Conservation (phyloP, 2,329 filamentous ascomycete genomes). For the Fusarium oligoseptatum region DNA sequence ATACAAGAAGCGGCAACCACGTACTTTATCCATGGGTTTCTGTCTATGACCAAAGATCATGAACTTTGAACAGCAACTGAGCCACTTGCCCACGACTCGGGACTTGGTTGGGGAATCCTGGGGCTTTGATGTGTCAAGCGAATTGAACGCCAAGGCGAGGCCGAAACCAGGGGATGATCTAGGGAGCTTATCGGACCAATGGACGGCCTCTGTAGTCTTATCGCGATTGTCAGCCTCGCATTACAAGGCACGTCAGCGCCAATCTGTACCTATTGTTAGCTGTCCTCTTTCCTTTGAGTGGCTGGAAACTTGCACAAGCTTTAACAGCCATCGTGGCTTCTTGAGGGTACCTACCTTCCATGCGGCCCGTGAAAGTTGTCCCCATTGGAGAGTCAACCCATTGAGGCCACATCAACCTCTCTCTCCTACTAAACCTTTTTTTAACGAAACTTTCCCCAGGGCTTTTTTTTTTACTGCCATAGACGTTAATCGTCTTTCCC, state of each 20-base stretch:
- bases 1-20: not conserved
- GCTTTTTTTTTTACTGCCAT: slow-evolving; percentile 23
- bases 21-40: slow-evolving; percentile 11
- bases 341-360: slow-evolving; percentile 23
- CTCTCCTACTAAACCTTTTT: slow-evolving; percentile 13
- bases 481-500: slow-evolving; percentile 38
- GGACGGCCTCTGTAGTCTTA: not conserved
- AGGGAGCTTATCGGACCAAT: slow-evolving; percentile 42
- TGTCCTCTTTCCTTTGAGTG: slow-evolving; percentile 53
- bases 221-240: slow-evolving; percentile 47
- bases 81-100: slow-evolving; percentile 38
- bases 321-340: slow-evolving; percentile 49
- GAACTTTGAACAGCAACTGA: slow-evolving; percentile 33
- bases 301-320: slow-evolving; percentile 38
- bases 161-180: slow-evolving; percentile 14
- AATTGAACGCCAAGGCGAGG: slow-evolving; percentile 23
- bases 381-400: slow-evolving; percentile 38
- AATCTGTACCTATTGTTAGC: slow-evolving; percentile 45
- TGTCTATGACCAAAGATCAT: slow-evolving; percentile 33
- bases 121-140: slow-evolving; percentile 2
- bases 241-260: slow-evolving; percentile 38
- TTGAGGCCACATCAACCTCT: slow-evolving; percentile 55
- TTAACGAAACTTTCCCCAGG: slow-evolving; percentile 32
- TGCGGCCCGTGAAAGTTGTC: not conserved
- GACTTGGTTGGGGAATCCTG: slow-evolving; percentile 27